Conservation (phyloP, 352 stramenopile species). For the Phytophthora ohioensis region DNA sequence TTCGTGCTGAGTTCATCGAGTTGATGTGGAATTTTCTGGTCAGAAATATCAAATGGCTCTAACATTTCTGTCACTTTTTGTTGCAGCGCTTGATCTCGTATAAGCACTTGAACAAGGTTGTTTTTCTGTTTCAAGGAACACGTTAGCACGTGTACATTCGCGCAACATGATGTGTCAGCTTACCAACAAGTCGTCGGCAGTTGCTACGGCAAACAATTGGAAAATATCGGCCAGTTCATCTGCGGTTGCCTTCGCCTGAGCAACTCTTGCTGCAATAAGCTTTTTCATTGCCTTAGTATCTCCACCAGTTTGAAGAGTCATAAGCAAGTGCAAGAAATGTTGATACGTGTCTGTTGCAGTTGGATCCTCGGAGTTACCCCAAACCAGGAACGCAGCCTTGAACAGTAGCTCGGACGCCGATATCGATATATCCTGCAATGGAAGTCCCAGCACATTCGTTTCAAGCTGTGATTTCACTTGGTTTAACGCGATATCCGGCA, state of each 20-base stretch:
- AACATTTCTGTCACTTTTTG: constrained; percentile 43
- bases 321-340: constrained; percentile 39
- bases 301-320: constrained; percentile 30
- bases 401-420: constrained; percentile 52
- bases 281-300: constrained; percentile 34
- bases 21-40: background rate
- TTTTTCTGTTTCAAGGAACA: constrained; percentile 20
- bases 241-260: constrained; percentile 28
- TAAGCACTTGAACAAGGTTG: constrained; percentile 16
- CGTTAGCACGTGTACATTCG: background rate
- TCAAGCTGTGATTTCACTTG: constrained; percentile 46
- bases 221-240: constrained; percentile 27
- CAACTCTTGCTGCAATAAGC: constrained; percentile 38
- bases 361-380: background rate
- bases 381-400: constrained; percentile 62
- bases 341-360: constrained; percentile 23
- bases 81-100: constrained; percentile 33
- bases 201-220: constrained; percentile 28
- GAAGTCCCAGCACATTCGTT: constrained; percentile 55
- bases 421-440: constrained; percentile 34
- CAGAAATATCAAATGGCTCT: constrained; percentile 7
- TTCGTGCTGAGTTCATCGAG: background rate
- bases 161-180: background rate
- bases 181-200: constrained; percentile 45
- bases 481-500: background rate